Conservation (phyloP, 495 filamentous ascomycete genomes). For the Aspergillus conjunctus region DNA sequence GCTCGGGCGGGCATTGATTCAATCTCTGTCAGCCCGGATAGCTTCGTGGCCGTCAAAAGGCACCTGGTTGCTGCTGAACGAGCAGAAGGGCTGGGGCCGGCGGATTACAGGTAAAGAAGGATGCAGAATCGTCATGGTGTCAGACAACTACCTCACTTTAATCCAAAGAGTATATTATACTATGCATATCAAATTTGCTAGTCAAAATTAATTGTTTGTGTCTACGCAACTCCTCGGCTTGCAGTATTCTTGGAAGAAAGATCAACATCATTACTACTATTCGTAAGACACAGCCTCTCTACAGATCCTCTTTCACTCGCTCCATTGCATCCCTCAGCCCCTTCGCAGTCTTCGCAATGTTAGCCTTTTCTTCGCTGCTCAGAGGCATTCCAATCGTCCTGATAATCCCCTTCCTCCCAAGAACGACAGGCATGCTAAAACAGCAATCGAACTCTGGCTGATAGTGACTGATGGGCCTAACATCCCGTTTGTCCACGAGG, state of each 20-base stretch:
- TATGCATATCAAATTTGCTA: too few species aligned
- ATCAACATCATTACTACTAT: too few species aligned
- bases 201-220: too few species aligned
- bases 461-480: slow-evolving; percentile 22
- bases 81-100: not conserved
- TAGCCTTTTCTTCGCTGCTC: not conserved
- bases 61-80: not conserved
- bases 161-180: too few species aligned
- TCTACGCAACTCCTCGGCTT: too few species aligned
- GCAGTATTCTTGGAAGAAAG: too few species aligned
- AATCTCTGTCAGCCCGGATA: slow-evolving; percentile 27
- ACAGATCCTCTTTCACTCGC: too few species aligned
- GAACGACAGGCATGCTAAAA: slow-evolving; percentile 23
- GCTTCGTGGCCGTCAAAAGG: slow-evolving; percentile 21
- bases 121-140: too few species aligned
- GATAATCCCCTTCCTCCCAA: slow-evolving; percentile 16
- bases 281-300: too few species aligned
- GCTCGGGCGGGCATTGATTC: slow-evolving; percentile 28
- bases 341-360: not conserved
- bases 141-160: too few species aligned
- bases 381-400: slow-evolving; percentile 6
- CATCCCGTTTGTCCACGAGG: slow-evolving; percentile 16
- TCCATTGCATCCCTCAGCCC: not conserved
- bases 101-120: not conserved
- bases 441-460: slow-evolving; percentile 21